Evolutionary conservation across 1,139 yeast species (phyloP), one percentile per base, ranked within the genome.

Genomic region (Geotrichum europaeum): DNA sequence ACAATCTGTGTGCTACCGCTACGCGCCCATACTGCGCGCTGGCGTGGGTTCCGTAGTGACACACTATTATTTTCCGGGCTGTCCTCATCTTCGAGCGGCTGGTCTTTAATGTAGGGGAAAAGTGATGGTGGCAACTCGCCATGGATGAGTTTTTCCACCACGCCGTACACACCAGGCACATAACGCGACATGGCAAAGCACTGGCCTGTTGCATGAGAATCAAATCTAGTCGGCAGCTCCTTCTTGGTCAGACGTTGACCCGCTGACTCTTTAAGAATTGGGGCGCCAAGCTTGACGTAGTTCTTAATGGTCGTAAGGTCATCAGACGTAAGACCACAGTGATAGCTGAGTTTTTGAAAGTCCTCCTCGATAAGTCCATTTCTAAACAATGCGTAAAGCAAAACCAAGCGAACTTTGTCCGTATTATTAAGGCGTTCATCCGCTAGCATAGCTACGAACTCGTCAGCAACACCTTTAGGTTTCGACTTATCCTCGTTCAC

Each of bases 311-410:
- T 79, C 53, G 82, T 74, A 62, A 82, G 78, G 76, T 88, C 95
- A 25, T 78, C 77, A 57, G 82, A 81, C 50, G 77, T 74, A 18
- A 89, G 81, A 0, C 86, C 88, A 56, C 89, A 83, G 69, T 92
- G 95, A 59, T 79, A 76, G 55, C 86, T 81, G 53, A 94, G 75
- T 69, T 94, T 91, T 58, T 77, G 75, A 65, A 87, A 83, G 75
- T 94, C 99, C 9, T 79, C 72, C 66, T 85, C 87, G 20, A 89
- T 79, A 34, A 94, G 77, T 0, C 99, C 99, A 4, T 95, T 94
- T 66, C 98, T 80, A 72, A 85, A 88, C 49, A 91, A 73, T 0
- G 92, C 87, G 73, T 94, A 94, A 4, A 88, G 76, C 36, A 89
- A 77, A n/a, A 94, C 81, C 53, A 89, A 78, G 64, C 99, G 81